Evolutionary conservation across 2,329 filamentous ascomycete genomes (phyloP).

Genomic region (Ceratocystis ficicola): DNA sequence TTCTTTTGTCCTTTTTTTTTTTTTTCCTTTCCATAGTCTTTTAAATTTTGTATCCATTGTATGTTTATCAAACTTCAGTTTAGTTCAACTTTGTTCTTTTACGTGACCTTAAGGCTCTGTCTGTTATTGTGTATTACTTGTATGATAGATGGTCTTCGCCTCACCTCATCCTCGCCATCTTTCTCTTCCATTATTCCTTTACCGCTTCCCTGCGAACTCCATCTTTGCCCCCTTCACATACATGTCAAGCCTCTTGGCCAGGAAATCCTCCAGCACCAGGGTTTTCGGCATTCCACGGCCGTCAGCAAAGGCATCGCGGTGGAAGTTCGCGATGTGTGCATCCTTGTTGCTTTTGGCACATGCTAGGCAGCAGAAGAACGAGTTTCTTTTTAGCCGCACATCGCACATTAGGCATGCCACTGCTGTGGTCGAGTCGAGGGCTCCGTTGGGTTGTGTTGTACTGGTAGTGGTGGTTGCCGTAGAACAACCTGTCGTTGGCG

Average conservation of each 20-base stretch:
- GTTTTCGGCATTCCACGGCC: slow-evolving; percentile 22
- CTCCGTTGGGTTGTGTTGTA: not conserved
- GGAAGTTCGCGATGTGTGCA: slow-evolving; percentile 20
- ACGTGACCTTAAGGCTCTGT: no score
- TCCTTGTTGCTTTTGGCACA: slow-evolving; percentile 22
- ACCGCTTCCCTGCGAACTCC: slow-evolving; percentile 13
- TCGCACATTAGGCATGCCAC: slow-evolving; percentile 22
- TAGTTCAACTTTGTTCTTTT: no score
- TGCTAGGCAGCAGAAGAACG: slow-evolving; percentile 21
- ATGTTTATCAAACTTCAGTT: no score
- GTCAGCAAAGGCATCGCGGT: slow-evolving; percentile 18
- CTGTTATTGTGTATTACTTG: not conserved
- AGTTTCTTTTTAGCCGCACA: slow-evolving; percentile 21
- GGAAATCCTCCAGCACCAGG: slow-evolving; percentile 18
- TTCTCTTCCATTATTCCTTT: not conserved
- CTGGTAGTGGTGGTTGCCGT: not conserved
- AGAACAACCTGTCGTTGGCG: not conserved
- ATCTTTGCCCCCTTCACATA: slow-evolving; percentile 21
- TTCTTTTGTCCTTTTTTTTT: not conserved
- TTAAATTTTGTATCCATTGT: not conserved
- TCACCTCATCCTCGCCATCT: not conserved
- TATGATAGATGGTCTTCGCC: not conserved
- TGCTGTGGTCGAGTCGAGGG: slow-evolving; percentile 16
- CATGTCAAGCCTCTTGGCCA: slow-evolving; percentile 18
- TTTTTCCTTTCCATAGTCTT: slow-evolving; percentile 10